Evolutionary conservation across 768 basidiomycete genomes (phyloP), one percentile per base, ranked within the genome.

Genomic region (Mycena venus): DNA sequence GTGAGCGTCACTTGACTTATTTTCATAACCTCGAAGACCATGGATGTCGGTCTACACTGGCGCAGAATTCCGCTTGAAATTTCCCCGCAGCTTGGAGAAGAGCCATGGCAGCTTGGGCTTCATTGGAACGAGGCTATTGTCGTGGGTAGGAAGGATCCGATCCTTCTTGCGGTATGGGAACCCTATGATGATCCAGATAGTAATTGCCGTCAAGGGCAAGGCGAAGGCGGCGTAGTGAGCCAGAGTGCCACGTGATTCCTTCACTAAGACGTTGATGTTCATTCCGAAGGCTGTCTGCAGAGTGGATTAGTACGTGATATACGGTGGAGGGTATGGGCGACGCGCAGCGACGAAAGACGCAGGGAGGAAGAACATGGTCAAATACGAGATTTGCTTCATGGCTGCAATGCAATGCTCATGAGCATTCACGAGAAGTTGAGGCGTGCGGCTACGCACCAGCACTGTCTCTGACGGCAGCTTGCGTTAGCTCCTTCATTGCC

Each of bases 341-440:
- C 83, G 63, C 77, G 87, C 86, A 10, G 86, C 86, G 34, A 84
- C 80, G 58, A 92, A 89, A 17, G 87, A 86, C 2, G 89, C 87
- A 0, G 91, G 91, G 11, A 92, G 82, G 79, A 92, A 92, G 21
- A 91, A 78, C 90, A 91, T 92, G 0, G 91, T 90, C 2, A 92
- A 80, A 72, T 91, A 91, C 0, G 90, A 86, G 36, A 92, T 87
- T 65, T 90, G 85, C 69, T 88, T 88, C 85, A 89, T 88, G 21
- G 86, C 88, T 85, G 61, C 17, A 29, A 49, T 17, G 55, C 11
- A 25, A 47, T 42, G 25, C 44, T 29, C 21, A 63, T 32, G n/a
- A 63, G 60, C 17, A 63, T 27, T 17, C 17, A 2, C 21, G 14
- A n/a, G n/a, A 14, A 58, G 21, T 6, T 29, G 21, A n/a, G 4